These are phyloP conservation scores for Serendipita sp. DNA, from an alignment of 768 basidiomycete species.

Conservation along the genomic window DNA sequence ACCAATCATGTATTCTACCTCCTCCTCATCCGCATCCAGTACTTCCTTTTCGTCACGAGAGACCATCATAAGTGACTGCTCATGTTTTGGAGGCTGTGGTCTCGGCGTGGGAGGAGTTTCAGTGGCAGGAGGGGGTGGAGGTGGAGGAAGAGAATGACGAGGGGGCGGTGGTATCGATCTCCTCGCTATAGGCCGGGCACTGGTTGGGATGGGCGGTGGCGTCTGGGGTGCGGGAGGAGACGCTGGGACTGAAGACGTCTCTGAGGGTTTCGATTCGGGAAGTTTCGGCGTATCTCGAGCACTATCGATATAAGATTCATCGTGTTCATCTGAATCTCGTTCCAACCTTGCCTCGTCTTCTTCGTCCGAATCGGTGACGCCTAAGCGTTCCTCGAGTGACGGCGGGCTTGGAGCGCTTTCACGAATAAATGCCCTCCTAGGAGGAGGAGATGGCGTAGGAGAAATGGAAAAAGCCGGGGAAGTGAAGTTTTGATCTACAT, in stretches of 20 bases:
- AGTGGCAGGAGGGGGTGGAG: not conserved
- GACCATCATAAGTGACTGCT: constrained; percentile 1
- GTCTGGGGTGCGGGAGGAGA: not conserved
- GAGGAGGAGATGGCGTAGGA: not conserved
- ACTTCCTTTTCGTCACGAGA: not conserved
- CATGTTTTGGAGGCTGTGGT: not conserved
- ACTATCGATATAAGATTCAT: not conserved
- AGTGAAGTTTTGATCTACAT: constrained; percentile 12
- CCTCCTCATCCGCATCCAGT: constrained; percentile 7
- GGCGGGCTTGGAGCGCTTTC: not conserved
- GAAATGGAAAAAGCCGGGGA: constrained; percentile 5
- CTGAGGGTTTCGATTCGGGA: not conserved
- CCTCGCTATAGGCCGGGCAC: not conserved
- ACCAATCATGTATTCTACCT: constrained; percentile 8
- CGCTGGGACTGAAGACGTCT: not conserved
- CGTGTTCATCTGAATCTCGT: not conserved
- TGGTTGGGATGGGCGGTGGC: not conserved
- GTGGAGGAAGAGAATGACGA: not conserved
- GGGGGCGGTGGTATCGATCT: constrained; percentile 5
- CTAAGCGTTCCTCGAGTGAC: not conserved
- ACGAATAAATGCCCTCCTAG: not conserved
- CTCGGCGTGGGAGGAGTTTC: not conserved
- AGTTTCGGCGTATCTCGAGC: not conserved
- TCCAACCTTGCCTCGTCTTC: not conserved
- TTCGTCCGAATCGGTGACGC: not conserved